Conservation (phyloP, 768 basidiomycete genomes). For the Hygrophoropsis aurantiaca region DNA sequence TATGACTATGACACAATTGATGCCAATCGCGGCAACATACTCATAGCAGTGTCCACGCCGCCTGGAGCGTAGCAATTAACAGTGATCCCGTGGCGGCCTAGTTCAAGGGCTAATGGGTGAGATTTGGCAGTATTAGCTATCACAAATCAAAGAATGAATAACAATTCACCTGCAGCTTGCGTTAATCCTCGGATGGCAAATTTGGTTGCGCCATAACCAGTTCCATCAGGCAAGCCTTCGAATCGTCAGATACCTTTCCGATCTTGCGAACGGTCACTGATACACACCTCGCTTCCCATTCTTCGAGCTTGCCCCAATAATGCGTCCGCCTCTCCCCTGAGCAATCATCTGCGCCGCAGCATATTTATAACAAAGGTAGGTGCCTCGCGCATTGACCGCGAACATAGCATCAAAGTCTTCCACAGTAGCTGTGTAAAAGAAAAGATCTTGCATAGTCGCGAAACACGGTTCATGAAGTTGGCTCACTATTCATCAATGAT, state of each 20-base stretch:
- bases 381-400: constrained; percentile 14
- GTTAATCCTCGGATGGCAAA: constrained; percentile 30
- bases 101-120: constrained; percentile 12
- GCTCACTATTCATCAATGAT: neutral
- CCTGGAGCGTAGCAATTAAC: constrained; percentile 37
- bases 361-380: constrained; percentile 24
- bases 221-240: neutral
- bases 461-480: too few species aligned
- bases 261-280: too few species aligned
- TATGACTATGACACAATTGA: too few species aligned
- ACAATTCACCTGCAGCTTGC: constrained; percentile 15
- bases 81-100: constrained; percentile 26
- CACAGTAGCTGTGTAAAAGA: constrained; percentile 9
- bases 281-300: constrained; percentile 3
- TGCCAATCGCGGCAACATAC: too few species aligned
- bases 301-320: constrained; percentile 8
- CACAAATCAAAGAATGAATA: neutral
- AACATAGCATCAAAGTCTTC: constrained; percentile 26
- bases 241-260: too few species aligned
- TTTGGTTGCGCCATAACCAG: constrained; percentile 29
- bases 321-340: constrained; percentile 15
- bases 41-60: constrained; percentile 19
- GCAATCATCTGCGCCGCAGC: constrained; percentile 20
- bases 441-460: too few species aligned
- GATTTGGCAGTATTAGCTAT: neutral